Evolutionary conservation across 2,329 filamentous ascomycete species (phyloP), one percentile per base, ranked within the genome.

Genomic region (Colletotrichum godetiae): DNA sequence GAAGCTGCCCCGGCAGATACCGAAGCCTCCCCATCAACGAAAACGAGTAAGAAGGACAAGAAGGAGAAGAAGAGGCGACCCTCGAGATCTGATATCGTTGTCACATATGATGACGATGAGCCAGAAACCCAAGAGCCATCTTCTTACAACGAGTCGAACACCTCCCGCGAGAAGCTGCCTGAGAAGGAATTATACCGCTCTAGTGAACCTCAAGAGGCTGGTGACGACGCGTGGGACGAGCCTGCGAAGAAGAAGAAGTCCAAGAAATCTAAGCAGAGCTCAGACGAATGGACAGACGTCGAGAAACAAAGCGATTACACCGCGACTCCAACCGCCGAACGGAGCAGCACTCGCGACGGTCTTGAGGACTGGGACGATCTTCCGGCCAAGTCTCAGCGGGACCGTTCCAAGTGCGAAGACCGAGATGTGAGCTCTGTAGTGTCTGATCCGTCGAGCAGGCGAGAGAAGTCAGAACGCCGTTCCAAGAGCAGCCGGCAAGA

Each of bases 381-480:
- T 56, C 70, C 70, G 27, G n/a, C 60, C 55, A 70, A 66, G 29
- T 73, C 70, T 13, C 70, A 49, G 27, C 60, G 70, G 27, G 70
- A 73, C 72, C 81, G 82, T 66, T 81, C 79, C 53, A 81, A 31
- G 35, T 37, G 61, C 33, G 81, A 85, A 33, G 84, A 87, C 68
- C 83, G 83, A n/a, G 86, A 88, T 57, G 83, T 85, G 29, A 84
- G 82, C 73, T 89, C 88, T 37, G 84, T 88, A 11, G 84, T 87
- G 4, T 89, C 88, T 6, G 86, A 86, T 63, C 81, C 84, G 42
- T 78, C 78, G 59, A 78, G 79, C 63, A 78, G 81, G 64, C 72
- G 49, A 7, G 79, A 82, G 35, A 78, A 76, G 62, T 78, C 80
- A 53, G 84, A 85, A 60, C 81, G 80, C 73, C 81, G 82, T 67